Evolutionary conservation across 2,329 filamentous ascomycete genomes (phyloP).

Genomic region (Remersonia thermophila): DNA sequence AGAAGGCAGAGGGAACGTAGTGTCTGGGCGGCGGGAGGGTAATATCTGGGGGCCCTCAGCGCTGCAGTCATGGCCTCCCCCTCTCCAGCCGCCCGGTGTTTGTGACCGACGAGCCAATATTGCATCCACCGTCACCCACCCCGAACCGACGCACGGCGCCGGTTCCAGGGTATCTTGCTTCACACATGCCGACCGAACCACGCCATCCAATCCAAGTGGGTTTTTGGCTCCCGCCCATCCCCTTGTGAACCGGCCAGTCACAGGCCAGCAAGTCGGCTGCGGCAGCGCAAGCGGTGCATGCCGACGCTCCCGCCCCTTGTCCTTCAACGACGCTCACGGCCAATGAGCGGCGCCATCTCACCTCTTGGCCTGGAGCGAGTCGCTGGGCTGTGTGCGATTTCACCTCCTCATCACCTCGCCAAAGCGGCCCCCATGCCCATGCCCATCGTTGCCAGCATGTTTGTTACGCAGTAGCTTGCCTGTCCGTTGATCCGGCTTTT

Average conservation of each 20-base stretch:
- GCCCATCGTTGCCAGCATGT: no score
- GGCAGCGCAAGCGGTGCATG: conserved; percentile 12
- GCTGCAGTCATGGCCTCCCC: conserved; percentile 10
- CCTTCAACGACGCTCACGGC: conserved; percentile 1
- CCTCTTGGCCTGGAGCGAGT: conserved; percentile 14
- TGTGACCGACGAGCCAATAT: conserved; percentile 11
- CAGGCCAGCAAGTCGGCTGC: conserved; percentile 8
- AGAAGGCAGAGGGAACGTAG: conserved; percentile 4
- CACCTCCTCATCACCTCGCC: conserved; percentile 11
- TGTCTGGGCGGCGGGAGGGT: conserved; percentile 12
- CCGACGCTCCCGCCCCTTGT: conserved; percentile 16
- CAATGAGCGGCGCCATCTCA: conserved; percentile 12
- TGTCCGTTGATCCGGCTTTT: no score
- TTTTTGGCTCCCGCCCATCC: conserved; percentile 11
- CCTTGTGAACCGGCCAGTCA: conserved; percentile 10
- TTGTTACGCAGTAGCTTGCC: no score
- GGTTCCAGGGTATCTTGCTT: conserved; percentile 3
- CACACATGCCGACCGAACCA: conserved; percentile 7
- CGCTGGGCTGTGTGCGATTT: conserved; percentile 10
- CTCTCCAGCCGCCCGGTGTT: conserved; percentile 18
- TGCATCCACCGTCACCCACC: conserved; percentile 8
- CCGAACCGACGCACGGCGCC: conserved; percentile 1
- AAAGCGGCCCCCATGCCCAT: conserved; percentile 5
- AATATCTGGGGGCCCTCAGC: conserved; percentile 14
- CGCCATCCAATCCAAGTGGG: conserved; percentile 13